Base-by-base conservation (phyloP, 805 yeast species). In the Lachancea sp. region DNA sequence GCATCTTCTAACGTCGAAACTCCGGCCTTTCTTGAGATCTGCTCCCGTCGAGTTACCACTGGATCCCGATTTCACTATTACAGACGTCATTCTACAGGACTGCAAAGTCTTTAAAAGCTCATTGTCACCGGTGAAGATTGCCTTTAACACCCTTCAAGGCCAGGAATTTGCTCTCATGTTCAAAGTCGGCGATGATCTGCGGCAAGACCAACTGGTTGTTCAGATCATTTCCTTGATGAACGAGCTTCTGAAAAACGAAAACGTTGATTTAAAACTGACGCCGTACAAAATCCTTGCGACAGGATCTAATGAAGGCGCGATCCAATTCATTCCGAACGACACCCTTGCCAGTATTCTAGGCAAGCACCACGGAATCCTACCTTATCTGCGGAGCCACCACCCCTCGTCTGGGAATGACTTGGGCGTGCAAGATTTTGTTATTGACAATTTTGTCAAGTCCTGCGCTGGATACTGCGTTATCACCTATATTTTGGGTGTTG, bases 381-480 rank as follows among this genome's bases (percentile, higher is more conserved):
- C 81, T 10, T 93, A 74, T 55, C 68, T 93, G 40, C 77, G 76
- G 51, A 69, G 72, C 25, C 83, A 87, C 52, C 81, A 81, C 48
- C 84, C 83, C 0, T 83, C 79, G 54, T 46, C 54, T 5, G 50
- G 49, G 15, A 64, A 60, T 15, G 69, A 62, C 16, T 48, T 59
- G 12, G 70, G 69, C 1, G 69, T 67, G 2, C 58, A 60, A 26
- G 60, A 57, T 3, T 77, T 76, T 52, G 86, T 81, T 0, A 87
- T 93, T 96, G 98, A 93, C 56, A 91, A 85, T 52, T 93, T 86
- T 66, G 91, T 93, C 6, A 79, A 90, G 52, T 87, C 96, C 2
- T 88, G 97, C 61, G 97, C 99, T 19, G 99, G 99, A 0, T 93
- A 93, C 60, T 93, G 97, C 70, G 98, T 93, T 1, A 85, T 93